These are phyloP conservation scores for Eragrostis nindensis DNA, from an alignment of 176 grass and related monocot species.

Conservation along the genomic window DNA sequence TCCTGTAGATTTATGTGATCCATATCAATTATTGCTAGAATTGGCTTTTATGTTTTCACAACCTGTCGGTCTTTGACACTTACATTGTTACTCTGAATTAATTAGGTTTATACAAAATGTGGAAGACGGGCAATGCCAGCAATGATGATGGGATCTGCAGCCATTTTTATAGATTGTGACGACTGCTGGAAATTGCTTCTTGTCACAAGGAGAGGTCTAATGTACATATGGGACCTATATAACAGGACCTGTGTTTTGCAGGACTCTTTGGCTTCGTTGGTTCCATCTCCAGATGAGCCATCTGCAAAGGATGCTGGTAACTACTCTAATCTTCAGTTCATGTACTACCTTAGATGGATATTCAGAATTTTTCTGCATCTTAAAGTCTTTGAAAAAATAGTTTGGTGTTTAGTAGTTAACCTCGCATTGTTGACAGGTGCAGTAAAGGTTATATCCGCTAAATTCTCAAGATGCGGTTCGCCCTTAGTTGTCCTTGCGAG, in stretches of 20 bases:
- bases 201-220: constrained; percentile 79
- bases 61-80: background rate
- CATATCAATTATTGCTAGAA: constrained; percentile 19
- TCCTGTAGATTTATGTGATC: background rate
- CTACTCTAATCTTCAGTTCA: constrained; percentile 33
- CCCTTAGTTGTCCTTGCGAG: constrained; percentile 85
- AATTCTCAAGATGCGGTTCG: constrained; percentile 89
- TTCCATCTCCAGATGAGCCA: constrained; percentile 58
- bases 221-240: constrained; percentile 93
- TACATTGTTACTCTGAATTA: constrained; percentile 17
- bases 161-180: constrained; percentile 89
- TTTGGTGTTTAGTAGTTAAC: constrained; percentile 13
- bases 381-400: constrained; percentile 15
- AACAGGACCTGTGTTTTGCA: constrained; percentile 76
- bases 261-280: constrained; percentile 77
- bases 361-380: constrained; percentile 13
- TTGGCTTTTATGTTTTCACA: constrained; percentile 9
- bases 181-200: constrained; percentile 84
- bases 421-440: constrained; percentile 60
- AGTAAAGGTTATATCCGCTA: constrained; percentile 88
- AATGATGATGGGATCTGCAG: constrained; percentile 89
- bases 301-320: constrained; percentile 81
- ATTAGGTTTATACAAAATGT: constrained; percentile 89
- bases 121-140: constrained; percentile 84
- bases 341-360: constrained; percentile 13